Base-by-base conservation (phyloP, 495 filamentous ascomycete genomes). In the Cudoniella acicularis region DNA sequence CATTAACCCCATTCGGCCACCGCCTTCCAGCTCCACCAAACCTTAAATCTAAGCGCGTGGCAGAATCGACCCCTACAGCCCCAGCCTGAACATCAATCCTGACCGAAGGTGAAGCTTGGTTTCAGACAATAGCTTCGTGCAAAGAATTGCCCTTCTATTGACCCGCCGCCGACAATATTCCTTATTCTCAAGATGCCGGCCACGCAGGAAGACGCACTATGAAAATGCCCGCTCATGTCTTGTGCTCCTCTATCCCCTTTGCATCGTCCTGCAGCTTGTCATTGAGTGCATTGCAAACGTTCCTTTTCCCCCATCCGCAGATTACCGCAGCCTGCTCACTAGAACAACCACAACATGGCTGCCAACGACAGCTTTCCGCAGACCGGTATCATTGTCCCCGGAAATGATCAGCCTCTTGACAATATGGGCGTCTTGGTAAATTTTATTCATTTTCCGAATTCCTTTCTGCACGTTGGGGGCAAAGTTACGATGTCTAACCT, bases 281-380 rank as follows among this genome's bases (percentile, higher is more conserved):
- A 23, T 46, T 48, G 23, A 22, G 13, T 62, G 47, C 36, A 57
- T 61, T 57, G 36, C 60, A 49, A 56, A 57, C 60, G 49, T 57
- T 54, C 54, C 60, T 60, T 66, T 60, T 60, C 56, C 59, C 41
- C 21, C 24, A 23, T 52, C 48, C 47, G 36, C 54, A 61, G 40
- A 50, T 45, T 50, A 42, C 49, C 25, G 13, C 45, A 57, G 52
- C 59, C 56, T 59, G 41, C 17, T 43, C 43, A 20, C 40, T 53
- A 17, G 17, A 45, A 20, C 13, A 46, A 51, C 17, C 49, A 27
- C 62, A 60, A 60, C 10, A 67, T 67, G 65, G 47, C 65, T 43
- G 41, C 41, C 49, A 62, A 59, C 62, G 59, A 65, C 36, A 49
- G 23, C 43, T 62, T 64, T 50, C 66, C 60, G 45, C 27, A 64